Evolutionary conservation across 1,284 basidiomycete species (phyloP).

Genomic region (Cutaneotrichosporon cutaneum): DNA sequence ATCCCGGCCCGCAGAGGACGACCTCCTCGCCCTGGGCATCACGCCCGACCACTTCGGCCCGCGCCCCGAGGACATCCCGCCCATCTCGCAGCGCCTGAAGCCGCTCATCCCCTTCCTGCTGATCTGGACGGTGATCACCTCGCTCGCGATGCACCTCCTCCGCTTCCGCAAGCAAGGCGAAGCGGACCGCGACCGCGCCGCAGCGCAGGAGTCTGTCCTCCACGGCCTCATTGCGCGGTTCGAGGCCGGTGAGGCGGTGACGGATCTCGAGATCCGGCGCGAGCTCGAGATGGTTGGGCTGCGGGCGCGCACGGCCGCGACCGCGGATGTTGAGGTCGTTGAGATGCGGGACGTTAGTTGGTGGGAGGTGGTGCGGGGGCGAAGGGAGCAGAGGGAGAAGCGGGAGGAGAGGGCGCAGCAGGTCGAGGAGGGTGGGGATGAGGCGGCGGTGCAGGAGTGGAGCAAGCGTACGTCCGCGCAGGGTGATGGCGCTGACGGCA

Average conservation of each 20-base stretch:
- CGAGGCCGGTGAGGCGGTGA: conserved; percentile 26
- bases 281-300: conserved; percentile 53
- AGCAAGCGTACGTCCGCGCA: not conserved
- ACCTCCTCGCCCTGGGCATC: conserved; percentile 2
- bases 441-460: conserved; percentile 2
- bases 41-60: not conserved
- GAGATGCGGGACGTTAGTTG: conserved; percentile 42
- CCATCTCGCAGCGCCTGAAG: conserved; percentile 41
- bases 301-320: conserved; percentile 34
- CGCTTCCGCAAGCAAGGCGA: conserved; percentile 32
- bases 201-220: conserved; percentile 45
- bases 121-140: conserved; percentile 50
- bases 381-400: conserved; percentile 26
- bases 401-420: conserved; percentile 13
- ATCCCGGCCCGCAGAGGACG: not conserved
- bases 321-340: conserved; percentile 21
- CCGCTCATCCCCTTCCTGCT: conserved; percentile 50
- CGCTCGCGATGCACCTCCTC: conserved; percentile 46
- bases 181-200: conserved; percentile 31
- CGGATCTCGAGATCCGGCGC: conserved; percentile 42
- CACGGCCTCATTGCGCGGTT: conserved; percentile 34
- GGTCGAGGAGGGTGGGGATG: not conserved
- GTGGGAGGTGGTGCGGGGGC: conserved; percentile 47
- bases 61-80: conserved; percentile 27
- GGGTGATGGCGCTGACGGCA: not conserved